These are phyloP conservation scores for Glycine tomentella DNA, from an alignment of 306 rosid species.

Conservation along the genomic window DNA sequence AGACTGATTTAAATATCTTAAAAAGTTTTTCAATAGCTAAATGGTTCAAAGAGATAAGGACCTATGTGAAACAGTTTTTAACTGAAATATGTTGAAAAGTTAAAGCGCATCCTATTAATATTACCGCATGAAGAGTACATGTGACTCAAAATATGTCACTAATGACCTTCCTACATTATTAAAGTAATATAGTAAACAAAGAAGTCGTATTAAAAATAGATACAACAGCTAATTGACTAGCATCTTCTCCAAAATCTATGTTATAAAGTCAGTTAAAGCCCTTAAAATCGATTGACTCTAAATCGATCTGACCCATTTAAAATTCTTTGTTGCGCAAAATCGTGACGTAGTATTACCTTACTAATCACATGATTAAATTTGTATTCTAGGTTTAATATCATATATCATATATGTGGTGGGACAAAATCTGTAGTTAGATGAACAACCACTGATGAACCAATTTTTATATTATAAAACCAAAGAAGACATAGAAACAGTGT, in stretches of 20 bases:
- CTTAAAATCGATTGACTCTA: constrained; percentile 47
- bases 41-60: no score
- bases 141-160: not conserved
- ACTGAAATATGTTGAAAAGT: not conserved
- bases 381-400: constrained; percentile 35
- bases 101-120: not conserved
- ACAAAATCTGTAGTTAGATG: constrained; percentile 67
- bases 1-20: not conserved
- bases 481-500: constrained; percentile 56
- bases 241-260: constrained; percentile 36
- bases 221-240: constrained; percentile 3
- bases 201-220: constrained; percentile 32
- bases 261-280: constrained; percentile 40
- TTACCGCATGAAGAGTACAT: not conserved
- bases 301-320: constrained; percentile 8
- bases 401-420: constrained; percentile 35
- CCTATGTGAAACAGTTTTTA: no score
- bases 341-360: constrained; percentile 30
- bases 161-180: not conserved
- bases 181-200: not conserved
- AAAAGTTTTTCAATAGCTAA: no score
- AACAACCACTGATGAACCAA: constrained; percentile 51
- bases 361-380: constrained; percentile 52
- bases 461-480: constrained; percentile 42
- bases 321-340: constrained; percentile 23